These are phyloP conservation scores for Luffa aegyptiaca DNA, from an alignment of 306 rosid genomes.

Conservation along the genomic window DNA sequence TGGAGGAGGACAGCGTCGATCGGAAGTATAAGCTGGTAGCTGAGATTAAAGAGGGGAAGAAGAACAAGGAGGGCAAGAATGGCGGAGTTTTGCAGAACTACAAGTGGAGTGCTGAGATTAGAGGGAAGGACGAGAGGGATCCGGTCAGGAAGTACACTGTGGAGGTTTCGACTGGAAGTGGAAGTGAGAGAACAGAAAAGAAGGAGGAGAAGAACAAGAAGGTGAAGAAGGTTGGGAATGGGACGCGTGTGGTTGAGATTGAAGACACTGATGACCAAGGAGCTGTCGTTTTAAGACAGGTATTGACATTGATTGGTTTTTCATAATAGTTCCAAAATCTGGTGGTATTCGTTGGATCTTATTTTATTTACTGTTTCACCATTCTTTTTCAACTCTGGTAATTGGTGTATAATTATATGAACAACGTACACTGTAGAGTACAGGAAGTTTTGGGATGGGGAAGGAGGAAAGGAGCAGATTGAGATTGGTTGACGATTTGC, in stretches of 20 bases:
- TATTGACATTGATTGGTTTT: slow-evolving; percentile 5
- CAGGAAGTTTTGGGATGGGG: neutral
- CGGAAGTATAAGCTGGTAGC: slow-evolving; percentile 68
- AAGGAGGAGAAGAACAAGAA: slow-evolving; percentile 25
- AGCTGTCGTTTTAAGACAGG: slow-evolving; percentile 72
- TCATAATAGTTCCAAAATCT: neutral
- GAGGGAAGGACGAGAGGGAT: slow-evolving; percentile 44
- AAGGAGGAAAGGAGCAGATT: neutral
- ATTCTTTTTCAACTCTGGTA: neutral
- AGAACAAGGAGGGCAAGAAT: slow-evolving; percentile 20
- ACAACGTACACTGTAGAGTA: neutral
- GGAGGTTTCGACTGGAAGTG: slow-evolving; percentile 35
- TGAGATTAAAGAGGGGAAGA: slow-evolving; percentile 49
- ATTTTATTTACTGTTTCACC: neutral
- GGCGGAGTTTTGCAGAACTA: slow-evolving; percentile 31
- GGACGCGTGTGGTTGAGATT: slow-evolving; percentile 68
- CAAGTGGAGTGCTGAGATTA: slow-evolving; percentile 81
- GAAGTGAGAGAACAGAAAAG: slow-evolving; percentile 8
- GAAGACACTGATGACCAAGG: slow-evolving; percentile 51
- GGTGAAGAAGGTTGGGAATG: slow-evolving; percentile 32
- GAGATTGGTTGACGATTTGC: neutral
- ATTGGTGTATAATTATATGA: neutral
- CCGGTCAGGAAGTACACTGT: slow-evolving; percentile 52
- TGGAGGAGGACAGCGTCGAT: slow-evolving; percentile 42
- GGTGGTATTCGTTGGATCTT: neutral